These are phyloP conservation scores for Glonium stellatum DNA, from an alignment of 495 filamentous ascomycete species.

Conservation along the genomic window DNA sequence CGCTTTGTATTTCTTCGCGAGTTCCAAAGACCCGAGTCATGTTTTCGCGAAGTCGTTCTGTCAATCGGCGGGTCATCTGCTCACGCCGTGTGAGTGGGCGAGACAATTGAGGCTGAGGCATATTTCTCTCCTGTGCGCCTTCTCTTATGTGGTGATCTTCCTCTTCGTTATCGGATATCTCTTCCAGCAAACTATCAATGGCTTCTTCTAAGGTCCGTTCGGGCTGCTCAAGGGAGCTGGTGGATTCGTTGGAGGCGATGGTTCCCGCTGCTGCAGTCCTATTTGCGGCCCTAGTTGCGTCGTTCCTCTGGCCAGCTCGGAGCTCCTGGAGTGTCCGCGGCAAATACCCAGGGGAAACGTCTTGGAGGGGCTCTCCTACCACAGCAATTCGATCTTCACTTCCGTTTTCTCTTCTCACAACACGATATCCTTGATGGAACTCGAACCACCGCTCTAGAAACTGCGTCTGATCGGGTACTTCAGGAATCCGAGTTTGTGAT, in stretches of 20 bases:
- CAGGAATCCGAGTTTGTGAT: constrained; percentile 35
- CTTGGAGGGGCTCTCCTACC: constrained; percentile 35
- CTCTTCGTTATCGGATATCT: constrained; percentile 21
- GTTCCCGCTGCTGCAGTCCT: constrained; percentile 3
- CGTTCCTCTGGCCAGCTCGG: constrained; percentile 20
- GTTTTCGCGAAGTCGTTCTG: constrained; percentile 19
- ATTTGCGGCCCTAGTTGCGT: constrained; percentile 13
- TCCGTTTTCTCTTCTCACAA: constrained; percentile 33
- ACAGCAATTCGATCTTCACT: constrained; percentile 36
- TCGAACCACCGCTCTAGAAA: constrained; percentile 41
- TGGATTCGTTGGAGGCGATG: constrained; percentile 8
- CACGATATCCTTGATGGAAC: constrained; percentile 38
- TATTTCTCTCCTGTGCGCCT: neutral
- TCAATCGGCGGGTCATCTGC: neutral
- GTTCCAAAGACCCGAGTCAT: constrained; percentile 36
- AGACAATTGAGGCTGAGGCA: neutral
- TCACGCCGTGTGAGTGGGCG: neutral
- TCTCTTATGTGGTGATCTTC: neutral
- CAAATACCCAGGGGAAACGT: constrained; percentile 39
- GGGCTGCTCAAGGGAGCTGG: neutral
- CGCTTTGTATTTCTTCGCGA: constrained; percentile 37
- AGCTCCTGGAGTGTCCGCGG: constrained; percentile 38
- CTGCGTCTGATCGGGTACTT: constrained; percentile 37
- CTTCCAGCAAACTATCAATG: constrained; percentile 32
- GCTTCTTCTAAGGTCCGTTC: constrained; percentile 32